phyloP scores from a whole-genome alignment of 1,139 yeast species.

The Kurtzmaniella quercitrusa region DNA sequence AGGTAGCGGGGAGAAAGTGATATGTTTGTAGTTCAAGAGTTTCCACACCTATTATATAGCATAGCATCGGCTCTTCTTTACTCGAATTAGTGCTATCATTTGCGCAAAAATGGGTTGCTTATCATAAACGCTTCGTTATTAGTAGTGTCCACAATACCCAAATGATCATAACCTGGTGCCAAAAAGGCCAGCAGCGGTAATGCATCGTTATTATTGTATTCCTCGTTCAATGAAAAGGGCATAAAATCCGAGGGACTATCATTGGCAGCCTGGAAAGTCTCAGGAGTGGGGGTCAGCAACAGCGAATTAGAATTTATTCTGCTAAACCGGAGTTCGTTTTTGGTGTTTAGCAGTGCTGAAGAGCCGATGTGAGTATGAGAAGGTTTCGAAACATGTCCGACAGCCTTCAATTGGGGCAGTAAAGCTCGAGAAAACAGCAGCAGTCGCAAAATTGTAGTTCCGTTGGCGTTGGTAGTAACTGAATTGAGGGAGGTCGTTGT shows the following conservation, averaged over 20 bases:
- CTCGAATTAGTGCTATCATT: too few relatives aligned
- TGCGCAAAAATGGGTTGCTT: constrained; percentile 12
- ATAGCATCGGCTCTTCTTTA: too few relatives aligned
- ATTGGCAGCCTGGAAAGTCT: not conserved
- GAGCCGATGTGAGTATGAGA: constrained; percentile 8
- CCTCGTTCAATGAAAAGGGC: constrained; percentile 2
- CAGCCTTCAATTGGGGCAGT: constrained; percentile 21
- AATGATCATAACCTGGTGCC: constrained; percentile 7
- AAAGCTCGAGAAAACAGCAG: constrained; percentile 15
- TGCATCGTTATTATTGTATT: not conserved
- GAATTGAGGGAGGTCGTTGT: constrained; percentile 12
- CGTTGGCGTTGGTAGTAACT: constrained; percentile 8
- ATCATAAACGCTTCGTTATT: constrained; percentile 11
- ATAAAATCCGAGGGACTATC: constrained; percentile 5
- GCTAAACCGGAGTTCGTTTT: constrained; percentile 5
- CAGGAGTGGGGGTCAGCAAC: constrained; percentile 7
- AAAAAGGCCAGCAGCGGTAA: constrained; percentile 14
- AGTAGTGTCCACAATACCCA: constrained; percentile 13
- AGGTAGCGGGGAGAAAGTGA: too few relatives aligned
- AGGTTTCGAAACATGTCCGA: constrained; percentile 33
- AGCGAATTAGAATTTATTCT: constrained; percentile 5
- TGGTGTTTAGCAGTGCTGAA: not conserved
- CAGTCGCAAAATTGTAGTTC: constrained; percentile 13
- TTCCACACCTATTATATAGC: too few relatives aligned
- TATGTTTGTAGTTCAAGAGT: too few relatives aligned